Evolutionary conservation across 2,329 filamentous ascomycete species (phyloP).

Genomic region (Hymenoscyphus albidus): DNA sequence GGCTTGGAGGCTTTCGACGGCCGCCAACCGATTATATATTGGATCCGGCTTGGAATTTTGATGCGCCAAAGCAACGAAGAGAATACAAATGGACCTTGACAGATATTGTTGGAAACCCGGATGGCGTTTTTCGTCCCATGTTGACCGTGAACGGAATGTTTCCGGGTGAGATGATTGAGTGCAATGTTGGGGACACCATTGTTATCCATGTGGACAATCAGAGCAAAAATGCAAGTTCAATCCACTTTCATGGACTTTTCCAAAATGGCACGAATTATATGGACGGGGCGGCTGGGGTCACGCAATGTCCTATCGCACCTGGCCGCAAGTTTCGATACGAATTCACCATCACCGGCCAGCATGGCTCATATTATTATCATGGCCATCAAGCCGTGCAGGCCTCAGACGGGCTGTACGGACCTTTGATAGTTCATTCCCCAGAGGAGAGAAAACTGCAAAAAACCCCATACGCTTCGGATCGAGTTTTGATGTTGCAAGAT

Average conservation of each 20-base stretch:
- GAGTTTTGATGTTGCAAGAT: slow-evolving; percentile 65
- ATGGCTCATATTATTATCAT: slow-evolving; percentile 58
- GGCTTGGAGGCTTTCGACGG: slow-evolving; percentile 29
- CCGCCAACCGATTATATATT: slow-evolving; percentile 53
- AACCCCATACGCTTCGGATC: slow-evolving; percentile 52
- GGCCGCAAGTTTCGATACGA: slow-evolving; percentile 61
- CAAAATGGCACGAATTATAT: slow-evolving; percentile 72
- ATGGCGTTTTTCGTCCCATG: slow-evolving; percentile 54
- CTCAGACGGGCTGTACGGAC: slow-evolving; percentile 64
- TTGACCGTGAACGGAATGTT: slow-evolving; percentile 73
- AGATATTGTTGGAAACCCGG: slow-evolving; percentile 56
- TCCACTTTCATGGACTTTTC: slow-evolving; percentile 77
- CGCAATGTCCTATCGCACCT: slow-evolving; percentile 62
- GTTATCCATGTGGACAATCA: slow-evolving; percentile 66
- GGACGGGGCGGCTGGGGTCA: slow-evolving; percentile 64
- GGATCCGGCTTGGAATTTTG: slow-evolving; percentile 51
- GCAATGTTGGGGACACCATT: slow-evolving; percentile 69
- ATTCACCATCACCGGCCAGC: slow-evolving; percentile 56
- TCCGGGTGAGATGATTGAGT: slow-evolving; percentile 68
- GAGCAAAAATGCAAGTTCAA: slow-evolving; percentile 57
- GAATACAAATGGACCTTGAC: slow-evolving; percentile 58
- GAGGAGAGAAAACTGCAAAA: slow-evolving; percentile 49
- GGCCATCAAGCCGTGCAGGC: slow-evolving; percentile 62
- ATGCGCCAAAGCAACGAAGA: slow-evolving; percentile 46
- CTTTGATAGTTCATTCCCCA: slow-evolving; percentile 61